phyloP scores from a whole-genome alignment of 495 filamentous ascomycete genomes.

The Halenospora varia region DNA sequence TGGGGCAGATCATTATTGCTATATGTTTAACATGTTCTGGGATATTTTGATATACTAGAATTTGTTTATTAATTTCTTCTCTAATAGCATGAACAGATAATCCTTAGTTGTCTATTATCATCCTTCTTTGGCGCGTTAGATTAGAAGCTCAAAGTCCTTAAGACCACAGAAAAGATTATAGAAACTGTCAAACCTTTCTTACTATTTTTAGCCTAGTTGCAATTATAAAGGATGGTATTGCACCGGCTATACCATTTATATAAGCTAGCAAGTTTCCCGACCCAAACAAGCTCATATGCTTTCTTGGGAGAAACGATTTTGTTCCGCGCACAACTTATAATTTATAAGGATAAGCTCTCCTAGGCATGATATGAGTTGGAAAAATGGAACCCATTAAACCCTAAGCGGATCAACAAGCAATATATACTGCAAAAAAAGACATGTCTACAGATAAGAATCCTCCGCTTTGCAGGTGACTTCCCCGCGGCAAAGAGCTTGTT shows the following conservation, averaged over 20 bases:
- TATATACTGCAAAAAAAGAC: neutral
- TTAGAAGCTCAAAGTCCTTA: neutral
- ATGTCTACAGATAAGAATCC: neutral
- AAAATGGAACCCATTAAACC: neutral
- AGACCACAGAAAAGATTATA: neutral
- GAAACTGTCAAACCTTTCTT: neutral
- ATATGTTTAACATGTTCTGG: neutral
- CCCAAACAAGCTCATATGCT: neutral
- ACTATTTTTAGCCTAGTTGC: neutral
- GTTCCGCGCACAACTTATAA: neutral
- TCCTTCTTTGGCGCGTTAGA: neutral
- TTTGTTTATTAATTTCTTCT: neutral
- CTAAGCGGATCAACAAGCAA: neutral
- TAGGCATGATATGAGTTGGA: neutral
- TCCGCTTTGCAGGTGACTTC: neutral
- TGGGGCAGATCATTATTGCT: neutral
- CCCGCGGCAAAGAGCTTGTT: neutral
- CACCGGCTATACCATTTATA: neutral
- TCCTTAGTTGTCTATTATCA: neutral
- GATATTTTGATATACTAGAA: neutral
- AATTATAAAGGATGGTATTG: neutral
- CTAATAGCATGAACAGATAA: neutral
- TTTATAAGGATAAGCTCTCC: neutral
- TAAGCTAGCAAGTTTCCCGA: neutral
- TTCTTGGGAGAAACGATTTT: neutral